Evolutionary conservation across 345 rosid species (phyloP), one percentile per base, ranked within the genome.

Genomic region (Arabidopsis suecica): DNA sequence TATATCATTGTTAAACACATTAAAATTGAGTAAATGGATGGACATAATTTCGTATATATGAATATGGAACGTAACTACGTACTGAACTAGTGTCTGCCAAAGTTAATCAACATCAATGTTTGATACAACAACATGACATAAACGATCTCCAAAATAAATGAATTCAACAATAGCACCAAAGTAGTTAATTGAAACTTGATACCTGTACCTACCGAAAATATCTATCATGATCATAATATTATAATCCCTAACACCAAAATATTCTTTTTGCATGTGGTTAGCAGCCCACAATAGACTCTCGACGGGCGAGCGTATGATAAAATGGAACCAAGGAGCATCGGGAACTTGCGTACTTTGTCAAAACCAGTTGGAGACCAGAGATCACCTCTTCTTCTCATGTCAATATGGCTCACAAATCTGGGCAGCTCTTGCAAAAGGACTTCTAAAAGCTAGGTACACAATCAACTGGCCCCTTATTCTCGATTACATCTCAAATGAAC

Each of bases 121-220:
- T 40, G 16, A 11, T 34, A 59, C 33, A 50, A 49, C 75, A 70
- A 59, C 25, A 48, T 51, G 41, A 55, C 30, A 22, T 36, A 68
- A 23, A 66, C 45, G 70, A 70, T 12, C 47, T 48, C 18, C 37
- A 48, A 59, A 18, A 36, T 60, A 49, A 44, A 71, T 61, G 20
- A 23, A 13, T 57, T 56, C 45, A 28, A 4, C 32, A 28, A 28
- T 44, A 41, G 33, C 63, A 41, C 74, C 79, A n/a, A 22, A 50
- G 51, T 22, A 68, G 51, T 40, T 68, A 68, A 66, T 49, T 67
- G 54, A 50, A 67, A 67, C 62, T 67, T 75, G 36, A 75, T 58
- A 59, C 38, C 32, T 59, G 37, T 67, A 30, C 73, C 55, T 40
- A 53, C 37, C 34, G 13, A 60, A 14, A 50, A 68, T 49, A 66